Evolutionary conservation across 352 stramenopile genomes (phyloP), one percentile per base, ranked within the genome.

Genomic region (Globisporangium abappressorium): DNA sequence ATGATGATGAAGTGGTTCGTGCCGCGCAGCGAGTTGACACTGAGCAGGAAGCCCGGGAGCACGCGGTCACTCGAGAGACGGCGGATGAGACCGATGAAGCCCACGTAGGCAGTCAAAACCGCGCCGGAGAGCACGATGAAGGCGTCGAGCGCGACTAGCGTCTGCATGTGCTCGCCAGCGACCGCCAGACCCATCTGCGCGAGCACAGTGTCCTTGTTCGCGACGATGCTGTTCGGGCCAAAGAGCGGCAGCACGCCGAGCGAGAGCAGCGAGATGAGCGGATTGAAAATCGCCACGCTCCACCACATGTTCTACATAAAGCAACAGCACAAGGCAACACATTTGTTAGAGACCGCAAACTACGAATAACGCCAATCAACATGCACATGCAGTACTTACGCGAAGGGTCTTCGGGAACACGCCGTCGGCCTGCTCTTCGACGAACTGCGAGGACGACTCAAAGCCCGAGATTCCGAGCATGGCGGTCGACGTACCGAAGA

Each of bases 391-490:
- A 26, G 24, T 26, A 26, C 72, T 43, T 81, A 90, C 80, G 65
- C 80, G 77, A n/a, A 98, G 77, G 22, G 93, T 98, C 77, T 97
- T 97, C 11, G 89, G 86, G 75, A 98, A 98, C 15, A 98, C 94
- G 18, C 94, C 93, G n/a, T 94, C 80, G n/a, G 85, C 91, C 69
- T 98, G 93, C 69, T 98, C 92, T 75, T 98, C 89, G 20, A 98
- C 92, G 78, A 98, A 98, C 75, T 98, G 93, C 26, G 92, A 97
- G 51, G 89, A 97, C 5, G 90, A 97, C 75, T 98, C 95, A 64
- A 98, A 98, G 24, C 95, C 95, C 20, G 89, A 97, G 71, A 98
- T 97, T 57, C 95, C 95, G 15, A 98, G 88, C 91, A 98, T 98
- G n/a, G 94, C 94, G 5, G 87, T 93, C 4, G 86, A 97, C 55